Conservation (phyloP, 192 early-diverging fungal species). For the Powellomyces hirtus region DNA sequence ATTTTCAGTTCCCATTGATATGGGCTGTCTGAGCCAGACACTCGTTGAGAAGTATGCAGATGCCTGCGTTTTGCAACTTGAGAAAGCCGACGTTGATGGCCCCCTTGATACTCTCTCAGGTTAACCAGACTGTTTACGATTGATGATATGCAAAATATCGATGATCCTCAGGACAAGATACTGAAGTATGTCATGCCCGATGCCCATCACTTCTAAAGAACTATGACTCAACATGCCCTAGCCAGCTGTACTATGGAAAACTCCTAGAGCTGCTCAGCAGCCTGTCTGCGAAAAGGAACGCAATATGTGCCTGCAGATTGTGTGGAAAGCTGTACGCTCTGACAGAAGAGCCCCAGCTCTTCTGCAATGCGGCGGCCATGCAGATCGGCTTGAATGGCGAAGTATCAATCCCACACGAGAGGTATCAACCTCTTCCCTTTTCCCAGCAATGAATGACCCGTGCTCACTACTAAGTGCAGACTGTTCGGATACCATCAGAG, state of each 20-base stretch:
- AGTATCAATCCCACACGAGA: constrained; percentile 13
- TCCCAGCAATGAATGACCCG: too few species aligned
- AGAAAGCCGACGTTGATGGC: not conserved
- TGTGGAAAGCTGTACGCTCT: constrained; percentile 29
- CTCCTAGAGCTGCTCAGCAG: constrained; percentile 18
- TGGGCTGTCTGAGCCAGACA: constrained; percentile 38
- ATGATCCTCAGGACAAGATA: constrained; percentile 46
- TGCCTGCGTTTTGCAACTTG: not conserved
- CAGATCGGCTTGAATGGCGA: constrained; percentile 26
- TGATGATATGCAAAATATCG: constrained; percentile 30
- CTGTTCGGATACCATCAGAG: too few species aligned
- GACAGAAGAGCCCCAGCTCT: constrained; percentile 4
- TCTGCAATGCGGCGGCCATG: constrained; percentile 1
- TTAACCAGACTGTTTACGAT: constrained; percentile 34
- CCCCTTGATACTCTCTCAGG: constrained; percentile 6
- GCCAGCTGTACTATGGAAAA: constrained; percentile 36
- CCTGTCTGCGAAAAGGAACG: not conserved
- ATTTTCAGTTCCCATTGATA: constrained; percentile 45
- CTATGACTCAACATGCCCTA: constrained; percentile 10
- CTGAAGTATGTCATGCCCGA: constrained; percentile 23
- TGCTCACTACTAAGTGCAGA: not conserved
- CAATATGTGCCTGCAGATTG: constrained; percentile 1
- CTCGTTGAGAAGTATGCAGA: constrained; percentile 35
- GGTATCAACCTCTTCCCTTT: too few species aligned
- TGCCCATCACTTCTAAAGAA: too few species aligned